Percentiles rank a stretch among this genome's conserved stretches.
Conservation (phyloP, 805 yeast genomes). For the Teunomyces panamensis region DNA sequence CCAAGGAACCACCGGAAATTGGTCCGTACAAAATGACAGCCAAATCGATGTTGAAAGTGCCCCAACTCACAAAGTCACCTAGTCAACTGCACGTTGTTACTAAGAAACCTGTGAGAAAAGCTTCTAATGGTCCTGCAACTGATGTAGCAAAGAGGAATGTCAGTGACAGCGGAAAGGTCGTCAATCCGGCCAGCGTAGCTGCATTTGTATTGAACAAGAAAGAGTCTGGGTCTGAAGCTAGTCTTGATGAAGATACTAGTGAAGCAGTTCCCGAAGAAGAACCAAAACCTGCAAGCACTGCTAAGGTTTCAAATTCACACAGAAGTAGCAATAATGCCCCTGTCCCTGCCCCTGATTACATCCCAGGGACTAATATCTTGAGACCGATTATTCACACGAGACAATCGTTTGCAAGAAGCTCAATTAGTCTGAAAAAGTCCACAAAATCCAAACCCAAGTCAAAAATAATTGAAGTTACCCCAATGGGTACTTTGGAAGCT, state of each 20-base stretch:
- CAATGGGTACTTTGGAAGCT: slow-evolving; percentile 52
- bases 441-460: slow-evolving; percentile 20
- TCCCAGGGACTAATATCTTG: slow-evolving; percentile 59
- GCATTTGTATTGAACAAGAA: slow-evolving; percentile 36
- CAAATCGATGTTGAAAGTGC: slow-evolving; percentile 74
- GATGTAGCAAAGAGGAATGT: background rate
- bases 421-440: slow-evolving; percentile 13
- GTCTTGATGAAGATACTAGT: slow-evolving; percentile 2
- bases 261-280: slow-evolving; percentile 3
- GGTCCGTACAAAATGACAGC: slow-evolving; percentile 75
- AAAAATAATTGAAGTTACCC: slow-evolving; percentile 37
- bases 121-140: slow-evolving; percentile 1
- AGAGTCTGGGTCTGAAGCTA: slow-evolving; percentile 11
- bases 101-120: slow-evolving; percentile 8
- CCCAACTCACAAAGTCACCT: slow-evolving; percentile 28
- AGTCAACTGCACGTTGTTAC: slow-evolving; percentile 13
- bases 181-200: slow-evolving; percentile 35
- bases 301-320: slow-evolving; percentile 12
- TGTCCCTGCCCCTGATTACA: slow-evolving; percentile 36
- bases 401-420: slow-evolving; percentile 19
- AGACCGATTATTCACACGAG: slow-evolving; percentile 47
- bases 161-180: slow-evolving; percentile 5
- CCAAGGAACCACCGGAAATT: slow-evolving; percentile 57
- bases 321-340: background rate
- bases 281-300: slow-evolving; percentile 20